Evolutionary conservation across 257 asterid species (phyloP).

Genomic region (Lantana camara): DNA sequence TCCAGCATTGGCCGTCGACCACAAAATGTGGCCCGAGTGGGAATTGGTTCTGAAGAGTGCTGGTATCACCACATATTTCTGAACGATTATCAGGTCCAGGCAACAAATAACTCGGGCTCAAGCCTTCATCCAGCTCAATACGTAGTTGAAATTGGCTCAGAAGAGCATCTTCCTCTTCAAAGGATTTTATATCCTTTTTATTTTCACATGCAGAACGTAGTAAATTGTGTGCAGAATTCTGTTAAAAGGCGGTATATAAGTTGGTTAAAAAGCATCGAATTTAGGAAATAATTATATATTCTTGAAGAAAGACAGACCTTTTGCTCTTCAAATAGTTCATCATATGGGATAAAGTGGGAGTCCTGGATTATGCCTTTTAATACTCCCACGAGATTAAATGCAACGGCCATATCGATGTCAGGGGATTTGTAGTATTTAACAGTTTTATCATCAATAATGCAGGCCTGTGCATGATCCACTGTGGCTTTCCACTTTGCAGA

Average conservation of each 20-base stretch:
- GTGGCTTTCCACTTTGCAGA: constrained; percentile 33
- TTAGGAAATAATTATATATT: not conserved
- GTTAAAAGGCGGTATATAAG: constrained; percentile 5
- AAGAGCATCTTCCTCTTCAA: constrained; percentile 35
- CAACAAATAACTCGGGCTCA: not conserved
- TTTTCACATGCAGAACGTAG: constrained; percentile 36
- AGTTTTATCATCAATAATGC: constrained; percentile 31
- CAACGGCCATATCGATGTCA: constrained; percentile 18
- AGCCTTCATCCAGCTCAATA: too few relatives aligned
- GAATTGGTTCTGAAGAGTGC: too few relatives aligned
- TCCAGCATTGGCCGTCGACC: too few relatives aligned
- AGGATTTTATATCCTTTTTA: constrained; percentile 13
- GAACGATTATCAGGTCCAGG: not conserved
- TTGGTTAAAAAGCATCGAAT: not conserved
- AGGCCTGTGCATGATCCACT: constrained; percentile 44
- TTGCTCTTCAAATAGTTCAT: constrained; percentile 19
- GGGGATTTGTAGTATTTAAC: constrained; percentile 21
- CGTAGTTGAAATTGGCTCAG: constrained; percentile 26
- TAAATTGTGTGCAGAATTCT: constrained; percentile 34
- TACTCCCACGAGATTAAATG: constrained; percentile 36
- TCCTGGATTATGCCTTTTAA: constrained; percentile 36
- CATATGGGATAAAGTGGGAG: constrained; percentile 28
- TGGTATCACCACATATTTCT: not conserved
- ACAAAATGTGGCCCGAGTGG: too few relatives aligned
- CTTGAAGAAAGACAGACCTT: constrained; percentile 24